phyloP scores from a whole-genome alignment of 2,329 filamentous ascomycete species.

The Fusarium kyushuense region DNA sequence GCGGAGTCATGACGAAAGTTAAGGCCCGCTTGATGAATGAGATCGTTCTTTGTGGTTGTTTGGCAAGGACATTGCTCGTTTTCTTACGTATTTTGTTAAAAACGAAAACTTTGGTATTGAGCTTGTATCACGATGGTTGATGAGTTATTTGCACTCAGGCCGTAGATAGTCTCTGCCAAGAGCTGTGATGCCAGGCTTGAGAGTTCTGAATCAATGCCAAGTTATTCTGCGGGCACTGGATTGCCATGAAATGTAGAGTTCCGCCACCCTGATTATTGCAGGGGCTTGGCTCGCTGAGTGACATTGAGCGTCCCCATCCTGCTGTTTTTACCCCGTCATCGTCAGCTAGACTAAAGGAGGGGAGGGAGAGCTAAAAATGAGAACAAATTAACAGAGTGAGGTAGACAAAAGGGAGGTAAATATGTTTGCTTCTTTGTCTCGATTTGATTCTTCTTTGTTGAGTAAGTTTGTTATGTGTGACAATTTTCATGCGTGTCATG shows the following conservation, averaged over 20 bases:
- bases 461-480: neutral
- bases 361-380: conserved; percentile 19
- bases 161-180: neutral
- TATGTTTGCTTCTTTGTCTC: neutral
- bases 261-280: conserved; percentile 35
- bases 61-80: neutral
- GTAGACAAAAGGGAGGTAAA: conserved; percentile 1
- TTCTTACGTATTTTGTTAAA: neutral
- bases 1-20: conserved; percentile 32
- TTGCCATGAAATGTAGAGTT: conserved; percentile 28
- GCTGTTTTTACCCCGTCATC: conserved; percentile 33
- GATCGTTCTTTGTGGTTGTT: neutral
- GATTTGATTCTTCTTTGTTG: neutral
- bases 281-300: conserved; percentile 26
- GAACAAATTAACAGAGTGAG: conserved; percentile 1
- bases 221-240: conserved; percentile 15
- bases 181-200: neutral
- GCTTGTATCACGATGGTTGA: neutral
- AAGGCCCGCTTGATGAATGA: conserved; percentile 3
- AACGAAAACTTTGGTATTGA: neutral
- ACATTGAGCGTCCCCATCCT: conserved; percentile 23
- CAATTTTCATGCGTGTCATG: conserved; percentile 16
- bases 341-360: conserved; percentile 21
- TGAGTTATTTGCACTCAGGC: neutral
- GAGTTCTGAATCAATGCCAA: conserved; percentile 16